These are phyloP conservation scores for Rhynchosporium secalis DNA, from an alignment of 2,329 filamentous ascomycete species.

Conservation along the genomic window DNA sequence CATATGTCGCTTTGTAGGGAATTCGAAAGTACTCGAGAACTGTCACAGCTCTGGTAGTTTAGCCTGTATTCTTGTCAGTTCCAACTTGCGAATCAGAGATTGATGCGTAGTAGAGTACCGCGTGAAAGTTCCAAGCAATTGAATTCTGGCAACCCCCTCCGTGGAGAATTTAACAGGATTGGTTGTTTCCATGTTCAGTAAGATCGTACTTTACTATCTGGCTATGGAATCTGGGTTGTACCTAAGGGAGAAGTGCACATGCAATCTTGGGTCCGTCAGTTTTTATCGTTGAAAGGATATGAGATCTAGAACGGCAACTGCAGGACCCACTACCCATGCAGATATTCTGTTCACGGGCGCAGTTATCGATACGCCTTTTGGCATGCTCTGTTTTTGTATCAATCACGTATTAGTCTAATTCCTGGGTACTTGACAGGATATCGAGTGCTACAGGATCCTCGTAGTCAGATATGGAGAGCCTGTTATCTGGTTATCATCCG, in stretches of 20 bases:
- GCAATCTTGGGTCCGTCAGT: not conserved
- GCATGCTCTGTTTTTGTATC: too few relatives aligned
- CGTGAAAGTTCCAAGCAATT: constrained; percentile 21
- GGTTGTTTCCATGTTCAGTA: not conserved
- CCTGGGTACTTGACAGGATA: too few relatives aligned
- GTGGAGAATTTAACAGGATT: not conserved
- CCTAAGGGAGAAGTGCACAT: not conserved
- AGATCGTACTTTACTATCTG: not conserved
- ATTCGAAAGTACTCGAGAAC: constrained; percentile 24
- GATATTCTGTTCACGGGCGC: too few relatives aligned
- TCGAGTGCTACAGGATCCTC: too few relatives aligned
- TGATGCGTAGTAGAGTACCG: constrained; percentile 23
- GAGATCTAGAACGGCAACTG: too few relatives aligned
- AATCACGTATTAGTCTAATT: too few relatives aligned
- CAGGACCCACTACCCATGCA: too few relatives aligned
- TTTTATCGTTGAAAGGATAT: too few relatives aligned
- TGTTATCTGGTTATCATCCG: too few relatives aligned
- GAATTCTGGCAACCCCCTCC: constrained; percentile 6
- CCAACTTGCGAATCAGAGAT: not conserved
- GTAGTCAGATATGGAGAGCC: too few relatives aligned
- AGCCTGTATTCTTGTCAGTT: constrained; percentile 18
- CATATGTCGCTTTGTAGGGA: constrained; percentile 15
- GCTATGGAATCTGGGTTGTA: not conserved
- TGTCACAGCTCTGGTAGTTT: constrained; percentile 22
- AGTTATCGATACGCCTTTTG: too few relatives aligned